Evolutionary conservation across 257 asterid species (phyloP).

Genomic region (Nicotiana obtusifolia): DNA sequence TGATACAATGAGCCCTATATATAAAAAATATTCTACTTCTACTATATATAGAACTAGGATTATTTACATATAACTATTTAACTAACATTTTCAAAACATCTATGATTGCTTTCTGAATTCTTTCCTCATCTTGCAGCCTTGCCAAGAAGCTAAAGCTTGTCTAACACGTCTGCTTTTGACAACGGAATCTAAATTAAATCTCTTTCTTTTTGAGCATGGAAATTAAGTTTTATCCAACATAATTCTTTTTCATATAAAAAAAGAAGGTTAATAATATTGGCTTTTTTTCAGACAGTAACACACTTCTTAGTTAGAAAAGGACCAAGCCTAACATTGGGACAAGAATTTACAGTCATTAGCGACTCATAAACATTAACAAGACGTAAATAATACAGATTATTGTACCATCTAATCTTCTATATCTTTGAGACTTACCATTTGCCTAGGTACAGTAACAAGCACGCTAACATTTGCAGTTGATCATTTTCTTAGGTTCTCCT

Average conservation of each 20-base stretch:
- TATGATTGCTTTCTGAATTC: not conserved
- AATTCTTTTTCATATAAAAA: not conserved
- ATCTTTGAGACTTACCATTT: not conserved
- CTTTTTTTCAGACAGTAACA: not conserved
- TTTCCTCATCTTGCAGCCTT: not conserved
- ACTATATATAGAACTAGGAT: too few relatives aligned
- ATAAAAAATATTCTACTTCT: too few relatives aligned
- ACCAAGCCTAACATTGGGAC: not conserved
- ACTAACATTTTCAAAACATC: not conserved
- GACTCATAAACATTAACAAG: not conserved
- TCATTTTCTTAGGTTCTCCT: not conserved
- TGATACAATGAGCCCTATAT: too few relatives aligned
- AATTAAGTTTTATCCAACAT: not conserved
- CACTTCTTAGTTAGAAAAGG: not conserved
- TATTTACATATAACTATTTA: too few relatives aligned
- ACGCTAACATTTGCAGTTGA: not conserved
- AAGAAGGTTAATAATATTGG: constrained; percentile 1
- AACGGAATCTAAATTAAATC: not conserved
- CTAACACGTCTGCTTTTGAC: not conserved
- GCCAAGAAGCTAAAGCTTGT: not conserved
- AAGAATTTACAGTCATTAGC: not conserved
- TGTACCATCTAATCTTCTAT: not conserved
- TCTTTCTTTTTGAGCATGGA: not conserved
- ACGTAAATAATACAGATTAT: not conserved
- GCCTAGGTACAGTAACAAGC: not conserved